These are phyloP conservation scores for Apiospora saccharicola DNA, from an alignment of 2,329 filamentous ascomycete genomes.

Conservation along the genomic window DNA sequence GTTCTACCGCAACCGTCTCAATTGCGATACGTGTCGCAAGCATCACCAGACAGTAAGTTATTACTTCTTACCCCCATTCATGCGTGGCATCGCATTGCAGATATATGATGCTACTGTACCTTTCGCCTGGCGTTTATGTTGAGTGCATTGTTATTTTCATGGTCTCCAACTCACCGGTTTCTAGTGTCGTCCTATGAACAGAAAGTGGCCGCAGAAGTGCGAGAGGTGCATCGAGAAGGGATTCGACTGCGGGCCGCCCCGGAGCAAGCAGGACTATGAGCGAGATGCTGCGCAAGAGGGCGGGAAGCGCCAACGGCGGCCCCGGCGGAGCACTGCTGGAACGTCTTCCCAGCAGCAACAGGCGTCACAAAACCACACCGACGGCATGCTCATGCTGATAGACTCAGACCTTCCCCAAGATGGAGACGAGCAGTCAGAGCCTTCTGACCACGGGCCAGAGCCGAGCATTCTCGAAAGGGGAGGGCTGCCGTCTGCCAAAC, in stretches of 20 bases:
- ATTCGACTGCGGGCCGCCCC: constrained; percentile 25
- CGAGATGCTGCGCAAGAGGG: neutral
- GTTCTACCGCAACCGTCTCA: neutral
- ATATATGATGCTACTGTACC: neutral
- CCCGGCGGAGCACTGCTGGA: neutral
- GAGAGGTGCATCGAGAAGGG: constrained; percentile 25
- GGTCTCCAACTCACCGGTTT: neutral
- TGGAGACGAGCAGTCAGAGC: neutral
- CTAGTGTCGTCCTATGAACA: constrained; percentile 26
- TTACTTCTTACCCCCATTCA: too few relatives aligned
- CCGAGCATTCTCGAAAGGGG: neutral
- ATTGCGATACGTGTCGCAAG: constrained; percentile 13
- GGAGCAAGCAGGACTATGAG: constrained; percentile 27
- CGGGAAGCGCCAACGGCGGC: neutral
- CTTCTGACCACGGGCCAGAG: neutral
- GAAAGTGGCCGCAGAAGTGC: constrained; percentile 29
- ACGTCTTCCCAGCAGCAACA: neutral
- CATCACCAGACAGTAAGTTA: constrained; percentile 11
- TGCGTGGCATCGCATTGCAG: neutral
- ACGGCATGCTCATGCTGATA: neutral
- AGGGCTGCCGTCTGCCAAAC: neutral
- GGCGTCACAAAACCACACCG: neutral
- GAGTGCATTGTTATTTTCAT: too few relatives aligned
- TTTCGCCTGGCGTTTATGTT: too few relatives aligned
- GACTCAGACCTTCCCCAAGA: neutral